Evolutionary conservation across 2,329 filamentous ascomycete genomes (phyloP).

Genomic region (Fusarium armeniacum): DNA sequence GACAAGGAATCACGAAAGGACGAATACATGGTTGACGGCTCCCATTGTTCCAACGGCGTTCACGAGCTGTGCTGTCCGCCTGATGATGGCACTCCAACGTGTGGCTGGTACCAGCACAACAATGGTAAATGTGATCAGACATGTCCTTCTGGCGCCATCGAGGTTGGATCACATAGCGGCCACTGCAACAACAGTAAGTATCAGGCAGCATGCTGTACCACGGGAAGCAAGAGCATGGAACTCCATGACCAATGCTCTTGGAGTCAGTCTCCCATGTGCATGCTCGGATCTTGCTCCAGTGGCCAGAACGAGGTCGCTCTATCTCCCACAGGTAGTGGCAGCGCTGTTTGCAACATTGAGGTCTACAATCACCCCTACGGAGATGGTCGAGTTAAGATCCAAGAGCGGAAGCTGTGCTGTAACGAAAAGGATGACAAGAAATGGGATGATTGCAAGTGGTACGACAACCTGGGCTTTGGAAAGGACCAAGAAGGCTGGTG

Average conservation of each 20-base stretch:
- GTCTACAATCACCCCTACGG: background rate
- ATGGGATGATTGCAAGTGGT: conserved; percentile 29
- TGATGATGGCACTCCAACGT: conserved; percentile 14
- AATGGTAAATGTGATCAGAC: conserved; percentile 22
- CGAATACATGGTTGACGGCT: conserved; percentile 23
- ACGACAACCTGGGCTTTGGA: conserved; percentile 21
- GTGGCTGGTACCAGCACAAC: conserved; percentile 24
- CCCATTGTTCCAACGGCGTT: conserved; percentile 13
- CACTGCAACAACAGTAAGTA: conserved; percentile 30
- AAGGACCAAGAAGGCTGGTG: conserved; percentile 12
- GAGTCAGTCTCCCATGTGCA: conserved; percentile 20
- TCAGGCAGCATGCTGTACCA: conserved; percentile 30
- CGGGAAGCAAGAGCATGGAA: conserved; percentile 19
- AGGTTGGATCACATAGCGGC: conserved; percentile 23
- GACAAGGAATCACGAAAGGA: conserved; percentile 17
- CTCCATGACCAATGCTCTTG: conserved; percentile 25
- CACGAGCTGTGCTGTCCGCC: conserved; percentile 28
- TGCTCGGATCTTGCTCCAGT: conserved; percentile 16
- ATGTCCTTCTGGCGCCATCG: conserved; percentile 15
- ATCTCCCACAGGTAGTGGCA: conserved; percentile 23
- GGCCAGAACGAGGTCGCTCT: conserved; percentile 19
- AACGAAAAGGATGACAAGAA: conserved; percentile 20
- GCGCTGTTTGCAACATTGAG: conserved; percentile 24
- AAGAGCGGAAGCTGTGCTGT: conserved; percentile 26
- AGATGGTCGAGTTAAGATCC: conserved; percentile 12